These are phyloP conservation scores for Akanthomyces uredinophilus DNA, from an alignment of 2,329 filamentous ascomycete species.

Conservation along the genomic window DNA sequence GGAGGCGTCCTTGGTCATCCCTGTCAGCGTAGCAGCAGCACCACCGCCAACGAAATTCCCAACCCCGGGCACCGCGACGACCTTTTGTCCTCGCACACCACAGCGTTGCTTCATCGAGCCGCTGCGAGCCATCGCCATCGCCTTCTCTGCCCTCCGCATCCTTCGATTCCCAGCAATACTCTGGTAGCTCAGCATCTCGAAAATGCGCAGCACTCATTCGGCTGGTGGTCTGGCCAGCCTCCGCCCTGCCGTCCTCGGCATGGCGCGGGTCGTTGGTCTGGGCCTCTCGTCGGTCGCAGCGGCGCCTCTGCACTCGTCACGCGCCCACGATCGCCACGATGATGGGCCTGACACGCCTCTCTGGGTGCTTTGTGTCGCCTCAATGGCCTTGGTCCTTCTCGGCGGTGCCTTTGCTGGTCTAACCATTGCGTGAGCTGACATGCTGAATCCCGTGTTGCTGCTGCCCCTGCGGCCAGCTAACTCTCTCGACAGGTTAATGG, in stretches of 20 bases:
- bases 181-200: not conserved
- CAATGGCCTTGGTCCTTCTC: slow-evolving; percentile 73
- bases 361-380: slow-evolving; percentile 77
- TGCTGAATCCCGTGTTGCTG: not conserved
- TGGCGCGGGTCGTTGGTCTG: slow-evolving; percentile 47
- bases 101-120: not conserved
- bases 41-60: not conserved
- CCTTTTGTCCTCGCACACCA: not conserved
- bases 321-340: slow-evolving; percentile 37
- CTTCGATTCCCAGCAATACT: not conserved
- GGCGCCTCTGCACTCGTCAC: slow-evolving; percentile 34
- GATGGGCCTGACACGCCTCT: slow-evolving; percentile 53
- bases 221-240: slow-evolving; percentile 34
- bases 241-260: slow-evolving; percentile 46
- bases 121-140: not conserved
- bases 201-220: slow-evolving; percentile 25
- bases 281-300: slow-evolving; percentile 45
- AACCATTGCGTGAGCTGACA: slow-evolving; percentile 67
- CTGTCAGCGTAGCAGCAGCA: not conserved
- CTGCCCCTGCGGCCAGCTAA: not conserved
- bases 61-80: not conserved
- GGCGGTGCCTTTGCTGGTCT: slow-evolving; percentile 93
- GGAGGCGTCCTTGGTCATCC: not conserved
- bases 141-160: not conserved
- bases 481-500: slow-evolving; percentile 44